Evolutionary conservation across 306 rosid genomes (phyloP).

Genomic region (Prunus fruticosa): DNA sequence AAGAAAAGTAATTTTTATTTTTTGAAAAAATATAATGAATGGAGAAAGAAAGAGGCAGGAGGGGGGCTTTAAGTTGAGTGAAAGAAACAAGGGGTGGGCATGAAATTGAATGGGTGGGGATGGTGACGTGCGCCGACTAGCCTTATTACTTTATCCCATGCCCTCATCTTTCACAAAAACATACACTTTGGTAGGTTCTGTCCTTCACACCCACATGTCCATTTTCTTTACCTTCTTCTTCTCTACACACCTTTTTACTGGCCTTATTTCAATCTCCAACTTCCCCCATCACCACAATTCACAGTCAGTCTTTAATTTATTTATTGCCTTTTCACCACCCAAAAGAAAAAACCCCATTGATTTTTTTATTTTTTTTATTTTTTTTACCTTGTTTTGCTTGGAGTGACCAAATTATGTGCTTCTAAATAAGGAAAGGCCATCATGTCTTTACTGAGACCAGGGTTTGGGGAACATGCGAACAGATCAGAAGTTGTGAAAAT

Average conservation of each 20-base stretch:
- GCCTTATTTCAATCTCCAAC: not conserved
- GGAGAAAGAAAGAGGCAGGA: not conserved
- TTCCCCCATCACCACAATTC: not conserved
- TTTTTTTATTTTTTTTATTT: not conserved
- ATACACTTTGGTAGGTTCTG: constrained; percentile 36
- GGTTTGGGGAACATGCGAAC: constrained; percentile 65
- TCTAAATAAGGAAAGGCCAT: constrained; percentile 46
- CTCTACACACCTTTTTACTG: not conserved
- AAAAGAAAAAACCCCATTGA: not conserved
- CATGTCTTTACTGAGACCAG: constrained; percentile 37
- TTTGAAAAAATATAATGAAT: not conserved
- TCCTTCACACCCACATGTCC: constrained; percentile 28
- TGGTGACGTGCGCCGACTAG: constrained; percentile 57
- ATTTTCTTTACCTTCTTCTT: constrained; percentile 34
- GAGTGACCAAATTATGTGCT: constrained; percentile 30
- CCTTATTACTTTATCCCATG: constrained; percentile 60
- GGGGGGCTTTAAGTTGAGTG: not conserved
- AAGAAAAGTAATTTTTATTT: not conserved
- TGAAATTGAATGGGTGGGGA: constrained; percentile 38
- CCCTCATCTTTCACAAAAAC: constrained; percentile 60
- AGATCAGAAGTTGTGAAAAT: constrained; percentile 35
- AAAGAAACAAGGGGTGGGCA: constrained; percentile 12
- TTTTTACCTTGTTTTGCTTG: constrained; percentile 35
- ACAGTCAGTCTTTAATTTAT: not conserved
- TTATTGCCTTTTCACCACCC: not conserved